phyloP scores from a whole-genome alignment of 2,329 filamentous ascomycete genomes.

The Xylaria sp. region DNA sequence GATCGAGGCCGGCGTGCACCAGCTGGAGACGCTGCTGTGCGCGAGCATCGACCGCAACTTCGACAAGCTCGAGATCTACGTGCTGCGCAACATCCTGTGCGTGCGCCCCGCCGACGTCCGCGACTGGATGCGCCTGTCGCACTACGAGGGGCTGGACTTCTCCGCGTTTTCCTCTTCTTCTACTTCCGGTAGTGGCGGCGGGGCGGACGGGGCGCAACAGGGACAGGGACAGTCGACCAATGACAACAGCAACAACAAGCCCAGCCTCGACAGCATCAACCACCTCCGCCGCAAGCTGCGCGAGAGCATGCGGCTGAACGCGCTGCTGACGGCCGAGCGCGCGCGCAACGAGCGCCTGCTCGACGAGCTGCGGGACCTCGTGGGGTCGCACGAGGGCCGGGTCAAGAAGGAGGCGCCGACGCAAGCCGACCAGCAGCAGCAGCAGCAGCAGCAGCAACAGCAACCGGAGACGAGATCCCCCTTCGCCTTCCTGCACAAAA shows the following conservation, averaged over 20 bases:
- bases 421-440: conserved; percentile 12
- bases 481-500: conserved; percentile 62
- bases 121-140: conserved; percentile 77
- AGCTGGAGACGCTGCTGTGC: conserved; percentile 80
- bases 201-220: conserved; percentile 16
- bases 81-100: conserved; percentile 80
- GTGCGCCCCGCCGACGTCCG: conserved; percentile 66
- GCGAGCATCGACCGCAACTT: conserved; percentile 83
- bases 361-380: conserved; percentile 37
- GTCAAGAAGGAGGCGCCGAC: conserved; percentile 34
- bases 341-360: conserved; percentile 47
- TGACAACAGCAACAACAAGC: conserved; percentile 35
- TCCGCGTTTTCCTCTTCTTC: conserved; percentile 8
- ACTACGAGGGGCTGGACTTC: conserved; percentile 75
- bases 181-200: too few species aligned
- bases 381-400: conserved; percentile 24
- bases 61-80: conserved; percentile 87
- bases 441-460: conserved; percentile 4
- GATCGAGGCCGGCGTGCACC: conserved; percentile 85
- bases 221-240: conserved; percentile 10
- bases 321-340: conserved; percentile 58
- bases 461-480: conserved; percentile 29
- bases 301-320: conserved; percentile 54
- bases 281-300: conserved; percentile 72
- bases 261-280: conserved; percentile 71